A percentile compares a stretch with the other conserved stretches of the same genome.
phyloP scores from a whole-genome alignment of 768 basidiomycete genomes.

The Hemileccinum impolitum region DNA sequence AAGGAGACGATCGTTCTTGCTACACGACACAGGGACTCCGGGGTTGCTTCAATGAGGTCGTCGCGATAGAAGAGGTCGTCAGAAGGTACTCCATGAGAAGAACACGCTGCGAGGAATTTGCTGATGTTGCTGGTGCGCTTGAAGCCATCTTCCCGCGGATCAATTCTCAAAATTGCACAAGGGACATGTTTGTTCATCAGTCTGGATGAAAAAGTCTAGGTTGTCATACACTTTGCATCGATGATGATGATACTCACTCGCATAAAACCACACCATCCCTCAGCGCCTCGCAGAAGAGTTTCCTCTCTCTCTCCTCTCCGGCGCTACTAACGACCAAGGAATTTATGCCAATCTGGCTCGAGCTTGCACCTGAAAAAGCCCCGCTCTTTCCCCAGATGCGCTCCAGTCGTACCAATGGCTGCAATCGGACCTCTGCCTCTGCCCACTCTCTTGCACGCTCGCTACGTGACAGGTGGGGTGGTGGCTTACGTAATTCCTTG shows the following conservation, averaged over 20 bases:
- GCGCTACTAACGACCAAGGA: conserved; percentile 41
- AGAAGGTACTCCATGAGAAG: conserved; percentile 58
- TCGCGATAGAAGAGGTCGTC: conserved; percentile 67
- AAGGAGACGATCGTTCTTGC: conserved; percentile 71
- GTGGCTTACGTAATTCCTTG: conserved; percentile 61
- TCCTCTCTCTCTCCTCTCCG: conserved; percentile 75
- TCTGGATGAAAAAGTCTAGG: conserved; percentile 35
- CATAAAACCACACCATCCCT: conserved; percentile 86
- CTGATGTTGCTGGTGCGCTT: conserved; percentile 68
- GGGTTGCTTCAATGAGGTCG: conserved; percentile 59
- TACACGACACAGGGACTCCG: conserved; percentile 66
- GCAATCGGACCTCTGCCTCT: conserved; percentile 67
- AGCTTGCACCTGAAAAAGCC: conserved; percentile 37
- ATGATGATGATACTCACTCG: conserved; percentile 59
- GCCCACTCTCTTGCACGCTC: conserved; percentile 62
- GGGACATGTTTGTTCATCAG: conserved; percentile 77
- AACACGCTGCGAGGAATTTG: conserved; percentile 74
- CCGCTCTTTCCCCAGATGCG: conserved; percentile 74
- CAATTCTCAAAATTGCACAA: conserved; percentile 55
- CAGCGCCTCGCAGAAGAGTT: conserved; percentile 69
- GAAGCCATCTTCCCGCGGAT: conserved; percentile 64
- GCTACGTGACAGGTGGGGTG: conserved; percentile 49
- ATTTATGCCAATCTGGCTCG: conserved; percentile 35
- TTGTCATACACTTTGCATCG: conserved; percentile 5
- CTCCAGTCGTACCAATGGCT: conserved; percentile 62